Percentiles rank a stretch among this genome's conserved stretches.
phyloP scores from a whole-genome alignment of 805 yeast genomes.

The Debaryomyces castellii region DNA sequence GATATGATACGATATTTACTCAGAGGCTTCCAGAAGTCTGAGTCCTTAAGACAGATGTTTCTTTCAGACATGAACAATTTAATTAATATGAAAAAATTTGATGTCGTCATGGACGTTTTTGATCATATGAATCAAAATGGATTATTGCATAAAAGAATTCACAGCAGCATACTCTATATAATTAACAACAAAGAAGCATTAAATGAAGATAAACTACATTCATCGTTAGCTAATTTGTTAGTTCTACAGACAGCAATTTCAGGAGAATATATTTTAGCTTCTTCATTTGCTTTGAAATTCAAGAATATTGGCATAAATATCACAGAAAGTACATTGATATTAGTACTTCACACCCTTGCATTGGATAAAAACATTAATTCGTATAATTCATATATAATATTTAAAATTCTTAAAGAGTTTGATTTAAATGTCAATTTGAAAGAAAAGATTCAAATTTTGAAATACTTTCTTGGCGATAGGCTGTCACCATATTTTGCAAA shows the following conservation, averaged over 20 bases:
- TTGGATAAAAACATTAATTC: conserved; percentile 7
- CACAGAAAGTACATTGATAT: conserved; percentile 1
- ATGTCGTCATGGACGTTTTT: conserved; percentile 7
- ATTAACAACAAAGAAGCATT: background rate
- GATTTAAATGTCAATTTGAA: background rate
- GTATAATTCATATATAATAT: conserved; percentile 11
- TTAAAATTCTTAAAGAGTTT: conserved; percentile 9
- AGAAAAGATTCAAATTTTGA: background rate
- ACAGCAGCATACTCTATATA: background rate
- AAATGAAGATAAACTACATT: background rate
- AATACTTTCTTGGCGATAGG: conserved; percentile 3
- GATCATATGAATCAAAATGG: conserved; percentile 1
- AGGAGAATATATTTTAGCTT: conserved; percentile 24
- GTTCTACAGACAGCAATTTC: conserved; percentile 14
- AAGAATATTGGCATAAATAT: conserved; percentile 2
- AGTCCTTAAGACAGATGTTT: conserved; percentile 18
- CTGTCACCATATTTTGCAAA: conserved; percentile 17
- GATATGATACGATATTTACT: conserved; percentile 17
- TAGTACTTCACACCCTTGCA: conserved; percentile 11
- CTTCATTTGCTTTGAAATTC: conserved; percentile 14
- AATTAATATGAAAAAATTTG: conserved; percentile 8
- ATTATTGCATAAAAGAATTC: background rate
- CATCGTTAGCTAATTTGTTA: conserved; percentile 11
- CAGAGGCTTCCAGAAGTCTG: conserved; percentile 13
- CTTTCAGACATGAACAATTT: conserved; percentile 15